Evolutionary conservation across 345 rosid species (phyloP).

Genomic region (Lepidium sativum): DNA sequence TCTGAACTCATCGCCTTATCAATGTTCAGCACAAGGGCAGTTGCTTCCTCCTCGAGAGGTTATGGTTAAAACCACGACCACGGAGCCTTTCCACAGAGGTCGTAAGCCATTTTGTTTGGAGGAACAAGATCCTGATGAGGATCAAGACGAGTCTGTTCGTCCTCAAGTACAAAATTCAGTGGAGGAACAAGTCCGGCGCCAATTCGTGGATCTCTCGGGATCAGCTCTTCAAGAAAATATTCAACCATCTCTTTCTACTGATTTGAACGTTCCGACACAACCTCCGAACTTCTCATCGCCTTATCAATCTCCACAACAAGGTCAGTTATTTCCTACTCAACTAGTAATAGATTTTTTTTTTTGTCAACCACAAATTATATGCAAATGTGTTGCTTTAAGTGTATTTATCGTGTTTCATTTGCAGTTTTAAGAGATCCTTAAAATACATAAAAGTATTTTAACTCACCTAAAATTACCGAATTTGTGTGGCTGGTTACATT

Average conservation of each 20-base stretch:
- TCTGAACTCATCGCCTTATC: background rate
- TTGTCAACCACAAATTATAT: too few species aligned
- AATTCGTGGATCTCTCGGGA: background rate
- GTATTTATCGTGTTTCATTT: too few species aligned
- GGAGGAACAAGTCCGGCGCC: background rate
- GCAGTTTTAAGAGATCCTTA: too few species aligned
- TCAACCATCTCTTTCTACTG: background rate
- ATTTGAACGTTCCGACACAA: background rate
- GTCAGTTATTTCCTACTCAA: too few species aligned
- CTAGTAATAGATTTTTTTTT: too few species aligned
- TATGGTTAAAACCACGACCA: too few species aligned
- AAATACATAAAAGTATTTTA: too few species aligned
- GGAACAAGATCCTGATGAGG: background rate
- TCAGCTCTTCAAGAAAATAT: background rate
- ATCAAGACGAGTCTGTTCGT: background rate
- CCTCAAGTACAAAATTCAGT: background rate
- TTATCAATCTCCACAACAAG: background rate
- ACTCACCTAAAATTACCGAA: too few species aligned
- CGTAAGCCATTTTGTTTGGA: background rate
- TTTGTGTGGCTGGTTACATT: too few species aligned
- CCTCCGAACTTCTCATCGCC: background rate
- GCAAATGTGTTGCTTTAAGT: too few species aligned
- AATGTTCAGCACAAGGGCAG: background rate
- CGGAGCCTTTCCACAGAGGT: too few species aligned
- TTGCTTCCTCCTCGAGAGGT: background rate